These are phyloP conservation scores for Pseudognaphalium luteoalbum DNA, from an alignment of 129 eudicot species.

Conservation along the genomic window DNA sequence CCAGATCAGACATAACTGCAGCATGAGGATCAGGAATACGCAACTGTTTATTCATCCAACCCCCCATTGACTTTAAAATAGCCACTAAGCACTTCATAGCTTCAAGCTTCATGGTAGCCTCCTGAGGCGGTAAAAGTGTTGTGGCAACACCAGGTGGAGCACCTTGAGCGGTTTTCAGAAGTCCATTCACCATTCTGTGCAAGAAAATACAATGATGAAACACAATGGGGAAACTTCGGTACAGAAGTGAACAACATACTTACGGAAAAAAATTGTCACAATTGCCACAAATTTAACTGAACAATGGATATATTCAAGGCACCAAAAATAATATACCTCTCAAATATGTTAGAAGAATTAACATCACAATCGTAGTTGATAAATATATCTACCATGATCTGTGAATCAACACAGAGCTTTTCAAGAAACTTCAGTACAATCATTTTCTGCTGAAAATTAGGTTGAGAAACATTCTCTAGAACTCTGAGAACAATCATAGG, in stretches of 20 bases:
- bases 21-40: conserved; percentile 81
- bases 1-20: conserved; percentile 43
- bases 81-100: conserved; percentile 90
- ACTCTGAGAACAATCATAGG: conserved; percentile 98
- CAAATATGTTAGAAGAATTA: conserved; percentile 93
- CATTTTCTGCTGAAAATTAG: conserved; percentile 93
- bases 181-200: conserved; percentile 92
- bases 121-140: conserved; percentile 89
- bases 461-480: conserved; percentile 87
- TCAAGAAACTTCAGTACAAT: conserved; percentile 84
- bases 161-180: conserved; percentile 96
- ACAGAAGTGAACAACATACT: not conserved
- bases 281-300: not conserved
- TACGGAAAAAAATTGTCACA: not conserved
- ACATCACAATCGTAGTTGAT: conserved; percentile 94
- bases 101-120: conserved; percentile 68
- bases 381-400: conserved; percentile 90
- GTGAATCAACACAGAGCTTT: conserved; percentile 87
- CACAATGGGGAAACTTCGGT: not conserved
- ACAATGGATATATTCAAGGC: not conserved
- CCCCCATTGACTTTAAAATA: conserved; percentile 87
- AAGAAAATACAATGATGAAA: conserved; percentile 8
- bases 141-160: conserved; percentile 81
- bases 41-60: conserved; percentile 91
- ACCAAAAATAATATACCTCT: conserved; percentile 58